Conservation (phyloP, 768 basidiomycete genomes). For the Porphyrellus cyaneotinctus region DNA sequence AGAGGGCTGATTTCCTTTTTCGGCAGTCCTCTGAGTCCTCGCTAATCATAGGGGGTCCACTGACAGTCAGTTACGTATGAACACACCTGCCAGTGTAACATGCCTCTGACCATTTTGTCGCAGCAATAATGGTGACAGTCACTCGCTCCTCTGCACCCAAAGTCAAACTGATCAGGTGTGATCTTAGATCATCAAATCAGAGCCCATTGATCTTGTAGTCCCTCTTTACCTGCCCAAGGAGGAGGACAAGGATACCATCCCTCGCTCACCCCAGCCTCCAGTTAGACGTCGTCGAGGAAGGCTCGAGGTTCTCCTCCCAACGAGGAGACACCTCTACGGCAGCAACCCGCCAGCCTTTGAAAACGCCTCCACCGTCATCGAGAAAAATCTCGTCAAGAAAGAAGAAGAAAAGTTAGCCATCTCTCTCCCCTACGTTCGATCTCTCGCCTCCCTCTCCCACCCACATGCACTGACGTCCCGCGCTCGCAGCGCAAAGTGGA, state of each 20-base stretch:
- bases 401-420: slow-evolving; percentile 8
- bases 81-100: not conserved
- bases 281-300: not conserved
- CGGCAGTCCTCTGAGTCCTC: too few relatives aligned
- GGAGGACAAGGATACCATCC: not conserved
- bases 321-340: slow-evolving; percentile 5
- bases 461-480: not conserved
- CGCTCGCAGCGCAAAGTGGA: slow-evolving; percentile 8
- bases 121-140: not conserved
- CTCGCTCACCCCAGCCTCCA: not conserved
- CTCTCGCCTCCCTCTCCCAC: not conserved
- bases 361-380: slow-evolving; percentile 6
- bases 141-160: not conserved
- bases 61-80: slow-evolving; percentile 8
- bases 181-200: slow-evolving; percentile 9
- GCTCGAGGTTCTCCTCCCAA: slow-evolving; percentile 14
- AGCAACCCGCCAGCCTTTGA: slow-evolving; percentile 8
- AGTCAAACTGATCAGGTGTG: not conserved
- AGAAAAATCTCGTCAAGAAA: slow-evolving; percentile 11
- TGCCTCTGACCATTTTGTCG: too few relatives aligned
- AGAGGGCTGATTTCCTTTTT: not conserved
- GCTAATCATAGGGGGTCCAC: not conserved
- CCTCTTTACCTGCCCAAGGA: not conserved
- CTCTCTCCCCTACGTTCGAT: not conserved
- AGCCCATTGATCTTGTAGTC: slow-evolving; percentile 2